phyloP scores from a whole-genome alignment of 805 yeast species.

The Teunomyces kruisii region DNA sequence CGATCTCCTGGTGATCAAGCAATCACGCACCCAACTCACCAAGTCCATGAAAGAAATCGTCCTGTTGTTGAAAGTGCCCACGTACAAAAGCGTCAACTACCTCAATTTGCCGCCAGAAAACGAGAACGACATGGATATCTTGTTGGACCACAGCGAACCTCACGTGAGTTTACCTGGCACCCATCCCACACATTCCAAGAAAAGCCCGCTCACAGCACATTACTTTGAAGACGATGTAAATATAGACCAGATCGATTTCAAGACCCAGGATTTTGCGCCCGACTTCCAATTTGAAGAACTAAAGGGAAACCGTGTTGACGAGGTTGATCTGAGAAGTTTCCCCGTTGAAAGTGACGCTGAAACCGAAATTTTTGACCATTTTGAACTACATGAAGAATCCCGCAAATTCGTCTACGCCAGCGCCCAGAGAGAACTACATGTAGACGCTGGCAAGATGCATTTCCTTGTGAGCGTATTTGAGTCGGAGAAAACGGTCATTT shows the following conservation, averaged over 20 bases:
- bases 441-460: background rate
- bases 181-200: constrained; percentile 6
- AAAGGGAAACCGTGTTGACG: constrained; percentile 3
- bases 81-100: constrained; percentile 16
- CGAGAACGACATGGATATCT: constrained; percentile 18
- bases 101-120: constrained; percentile 22
- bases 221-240: constrained; percentile 8
- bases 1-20: constrained; percentile 31
- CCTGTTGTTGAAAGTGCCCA: constrained; percentile 31
- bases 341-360: constrained; percentile 25
- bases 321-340: background rate
- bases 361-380: constrained; percentile 25
- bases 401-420: background rate
- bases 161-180: background rate
- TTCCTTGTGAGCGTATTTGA: background rate
- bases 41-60: constrained; percentile 37
- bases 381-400: background rate
- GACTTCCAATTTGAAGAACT: constrained; percentile 7
- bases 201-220: constrained; percentile 7
- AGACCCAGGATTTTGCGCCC: background rate
- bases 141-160: constrained; percentile 11
- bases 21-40: constrained; percentile 32
- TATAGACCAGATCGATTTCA: constrained; percentile 1
- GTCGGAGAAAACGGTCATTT: constrained; percentile 1
- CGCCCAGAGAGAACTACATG: background rate